These are phyloP conservation scores for Penicillium alfredii DNA, from an alignment of 495 filamentous ascomycete genomes.

Conservation along the genomic window DNA sequence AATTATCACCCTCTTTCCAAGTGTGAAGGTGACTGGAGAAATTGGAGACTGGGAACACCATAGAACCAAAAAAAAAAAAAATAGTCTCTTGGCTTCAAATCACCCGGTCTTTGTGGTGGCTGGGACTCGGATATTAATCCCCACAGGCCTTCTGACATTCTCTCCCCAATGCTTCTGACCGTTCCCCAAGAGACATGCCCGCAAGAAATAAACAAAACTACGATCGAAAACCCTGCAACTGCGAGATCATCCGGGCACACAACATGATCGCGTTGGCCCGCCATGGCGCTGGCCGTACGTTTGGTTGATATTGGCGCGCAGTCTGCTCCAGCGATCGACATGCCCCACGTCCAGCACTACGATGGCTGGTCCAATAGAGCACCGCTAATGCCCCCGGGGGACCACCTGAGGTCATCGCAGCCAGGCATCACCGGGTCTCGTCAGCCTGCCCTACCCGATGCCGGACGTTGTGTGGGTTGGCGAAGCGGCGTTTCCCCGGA, in stretches of 20 bases:
- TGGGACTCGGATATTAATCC: too few relatives aligned
- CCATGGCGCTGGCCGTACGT: background rate
- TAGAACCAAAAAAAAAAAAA: too few relatives aligned
- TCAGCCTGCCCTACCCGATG: constrained; percentile 19
- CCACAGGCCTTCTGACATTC: too few relatives aligned
- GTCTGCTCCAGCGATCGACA: constrained; percentile 15
- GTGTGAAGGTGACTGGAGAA: too few relatives aligned
- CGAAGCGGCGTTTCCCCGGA: background rate
- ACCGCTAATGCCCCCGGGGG: background rate
- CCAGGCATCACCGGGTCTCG: constrained; percentile 19
- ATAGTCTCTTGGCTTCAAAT: too few relatives aligned
- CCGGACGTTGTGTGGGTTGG: background rate
- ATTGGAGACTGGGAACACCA: too few relatives aligned
- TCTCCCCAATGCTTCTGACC: too few relatives aligned
- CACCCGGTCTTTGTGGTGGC: too few relatives aligned
- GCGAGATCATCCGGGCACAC: constrained; percentile 16
- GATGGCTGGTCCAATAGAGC: constrained; percentile 6
- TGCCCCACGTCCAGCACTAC: constrained; percentile 1
- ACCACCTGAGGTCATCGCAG: constrained; percentile 9
- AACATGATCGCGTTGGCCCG: constrained; percentile 18
- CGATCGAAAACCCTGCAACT: constrained; percentile 5
- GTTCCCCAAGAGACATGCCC: constrained; percentile 4
- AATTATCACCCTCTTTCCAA: too few relatives aligned
- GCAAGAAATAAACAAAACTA: constrained; percentile 6
- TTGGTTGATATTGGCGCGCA: constrained; percentile 3